phyloP scores from a whole-genome alignment of 495 filamentous ascomycete species.

The Penicillium diatomitis region DNA sequence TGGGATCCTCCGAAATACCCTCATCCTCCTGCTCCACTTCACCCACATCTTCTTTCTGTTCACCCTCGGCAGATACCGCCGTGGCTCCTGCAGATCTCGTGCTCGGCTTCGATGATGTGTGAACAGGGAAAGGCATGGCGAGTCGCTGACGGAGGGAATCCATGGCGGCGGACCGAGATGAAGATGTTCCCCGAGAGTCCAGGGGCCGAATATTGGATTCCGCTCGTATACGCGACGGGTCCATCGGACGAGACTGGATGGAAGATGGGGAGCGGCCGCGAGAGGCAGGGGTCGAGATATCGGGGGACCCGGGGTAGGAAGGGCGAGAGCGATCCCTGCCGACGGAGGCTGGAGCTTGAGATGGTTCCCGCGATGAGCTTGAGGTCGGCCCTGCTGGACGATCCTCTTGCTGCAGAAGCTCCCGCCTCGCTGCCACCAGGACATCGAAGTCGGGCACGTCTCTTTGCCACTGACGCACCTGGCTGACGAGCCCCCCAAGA shows the following conservation, averaged over 20 bases:
- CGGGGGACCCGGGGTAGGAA: constrained; percentile 51
- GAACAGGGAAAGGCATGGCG: constrained; percentile 25
- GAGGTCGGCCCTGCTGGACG: constrained; percentile 7
- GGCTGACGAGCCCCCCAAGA: constrained; percentile 46
- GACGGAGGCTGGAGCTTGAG: constrained; percentile 12
- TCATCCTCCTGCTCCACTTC: no score
- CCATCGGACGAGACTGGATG: constrained; percentile 8
- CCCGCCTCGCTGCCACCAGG: constrained; percentile 60
- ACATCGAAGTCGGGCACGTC: constrained; percentile 70
- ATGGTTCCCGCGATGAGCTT: constrained; percentile 12
- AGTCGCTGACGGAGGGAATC: constrained; percentile 32
- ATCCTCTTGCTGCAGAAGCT: constrained; percentile 30
- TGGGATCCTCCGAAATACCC: not conserved
- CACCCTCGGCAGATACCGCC: constrained; percentile 20
- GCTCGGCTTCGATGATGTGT: not conserved
- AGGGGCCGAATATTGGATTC: constrained; percentile 15
- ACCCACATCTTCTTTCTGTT: not conserved
- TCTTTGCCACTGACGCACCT: constrained; percentile 55
- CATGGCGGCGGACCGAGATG: constrained; percentile 17
- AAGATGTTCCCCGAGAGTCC: constrained; percentile 23
- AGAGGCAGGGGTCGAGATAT: constrained; percentile 26
- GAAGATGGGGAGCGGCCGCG: constrained; percentile 16
- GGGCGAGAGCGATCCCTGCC: constrained; percentile 35
- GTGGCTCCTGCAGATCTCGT: constrained; percentile 11
- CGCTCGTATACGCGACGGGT: constrained; percentile 10